These are phyloP conservation scores for Cordyceps cicadae DNA, from an alignment of 2,329 filamentous ascomycete species.

Conservation along the genomic window DNA sequence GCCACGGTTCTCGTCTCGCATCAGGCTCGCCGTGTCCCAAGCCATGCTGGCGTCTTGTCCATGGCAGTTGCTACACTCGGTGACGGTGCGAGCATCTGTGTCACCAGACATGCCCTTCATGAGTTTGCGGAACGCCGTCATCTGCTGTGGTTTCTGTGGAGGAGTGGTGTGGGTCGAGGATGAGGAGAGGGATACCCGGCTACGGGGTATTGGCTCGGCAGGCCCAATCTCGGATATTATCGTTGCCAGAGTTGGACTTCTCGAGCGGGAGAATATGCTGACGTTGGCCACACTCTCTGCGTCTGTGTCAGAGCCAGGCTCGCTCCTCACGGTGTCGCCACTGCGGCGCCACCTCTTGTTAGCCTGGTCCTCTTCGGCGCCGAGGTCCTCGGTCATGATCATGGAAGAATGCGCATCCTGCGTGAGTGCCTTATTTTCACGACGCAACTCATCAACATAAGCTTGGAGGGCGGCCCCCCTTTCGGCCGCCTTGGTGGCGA, in stretches of 20 bases:
- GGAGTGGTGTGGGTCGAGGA: constrained; percentile 36
- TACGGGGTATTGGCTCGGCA: constrained; percentile 6
- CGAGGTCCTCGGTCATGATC: constrained; percentile 43
- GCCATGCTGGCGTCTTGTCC: constrained; percentile 52
- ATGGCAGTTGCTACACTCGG: constrained; percentile 45
- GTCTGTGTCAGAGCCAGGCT: constrained; percentile 41
- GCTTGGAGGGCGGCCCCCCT: constrained; percentile 44
- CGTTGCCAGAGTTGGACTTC: constrained; percentile 46
- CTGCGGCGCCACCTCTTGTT: constrained; percentile 35
- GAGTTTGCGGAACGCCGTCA: constrained; percentile 33
- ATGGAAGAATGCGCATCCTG: constrained; percentile 29
- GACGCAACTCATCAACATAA: constrained; percentile 41
- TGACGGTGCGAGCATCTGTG: constrained; percentile 19
- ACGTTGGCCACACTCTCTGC: constrained; percentile 41
- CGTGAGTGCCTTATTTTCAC: constrained; percentile 39
- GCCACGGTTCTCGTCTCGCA: constrained; percentile 54
- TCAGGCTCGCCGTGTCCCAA: constrained; percentile 55
- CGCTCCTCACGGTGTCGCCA: constrained; percentile 34
- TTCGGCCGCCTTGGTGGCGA: constrained; percentile 45
- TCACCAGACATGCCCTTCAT: constrained; percentile 35
- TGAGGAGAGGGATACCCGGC: constrained; percentile 22
- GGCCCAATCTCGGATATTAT: constrained; percentile 25
- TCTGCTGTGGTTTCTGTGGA: constrained; percentile 17
- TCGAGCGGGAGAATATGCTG: constrained; percentile 53
- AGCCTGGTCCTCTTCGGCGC: constrained; percentile 41